Conservation (phyloP, 345 rosid genomes). For the Linum trigynum region DNA sequence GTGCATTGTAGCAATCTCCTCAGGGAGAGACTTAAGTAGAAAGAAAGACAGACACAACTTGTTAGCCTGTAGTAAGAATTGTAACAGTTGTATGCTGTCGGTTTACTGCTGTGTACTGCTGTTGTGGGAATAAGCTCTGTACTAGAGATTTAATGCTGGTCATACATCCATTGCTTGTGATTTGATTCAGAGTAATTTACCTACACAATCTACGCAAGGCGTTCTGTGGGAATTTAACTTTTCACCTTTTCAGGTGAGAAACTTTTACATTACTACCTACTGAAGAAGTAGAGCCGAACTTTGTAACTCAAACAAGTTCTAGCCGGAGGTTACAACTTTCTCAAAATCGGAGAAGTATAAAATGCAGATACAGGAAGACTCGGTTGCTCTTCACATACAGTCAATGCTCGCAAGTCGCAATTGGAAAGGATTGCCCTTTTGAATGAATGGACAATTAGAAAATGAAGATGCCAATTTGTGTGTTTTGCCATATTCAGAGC, state of each 20-base stretch:
- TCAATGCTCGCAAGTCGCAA: neutral
- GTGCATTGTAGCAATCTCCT: constrained; percentile 16
- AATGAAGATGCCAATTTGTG: neutral
- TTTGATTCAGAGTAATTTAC: neutral
- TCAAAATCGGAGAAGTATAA: neutral
- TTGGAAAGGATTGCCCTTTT: neutral
- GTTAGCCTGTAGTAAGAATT: constrained; percentile 7
- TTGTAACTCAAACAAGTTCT: no score
- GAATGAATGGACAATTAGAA: neutral
- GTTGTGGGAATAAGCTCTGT: constrained; percentile 16
- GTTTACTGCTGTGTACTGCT: constrained; percentile 11
- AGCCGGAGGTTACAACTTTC: neutral
- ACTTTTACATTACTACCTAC: no score
- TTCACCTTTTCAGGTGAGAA: no score
- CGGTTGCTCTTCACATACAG: neutral
- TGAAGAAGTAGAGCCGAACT: no score
- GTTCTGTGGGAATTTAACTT: no score
- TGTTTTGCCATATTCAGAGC: constrained; percentile 23
- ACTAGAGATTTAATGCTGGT: neutral
- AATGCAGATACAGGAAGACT: neutral
- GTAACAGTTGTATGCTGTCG: constrained; percentile 13
- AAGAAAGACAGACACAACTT: neutral
- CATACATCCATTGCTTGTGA: neutral
- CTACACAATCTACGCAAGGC: neutral
- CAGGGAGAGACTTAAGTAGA: neutral